Conservation (phyloP, 2,329 filamentous ascomycete species). For the Meredithiella fracta region DNA sequence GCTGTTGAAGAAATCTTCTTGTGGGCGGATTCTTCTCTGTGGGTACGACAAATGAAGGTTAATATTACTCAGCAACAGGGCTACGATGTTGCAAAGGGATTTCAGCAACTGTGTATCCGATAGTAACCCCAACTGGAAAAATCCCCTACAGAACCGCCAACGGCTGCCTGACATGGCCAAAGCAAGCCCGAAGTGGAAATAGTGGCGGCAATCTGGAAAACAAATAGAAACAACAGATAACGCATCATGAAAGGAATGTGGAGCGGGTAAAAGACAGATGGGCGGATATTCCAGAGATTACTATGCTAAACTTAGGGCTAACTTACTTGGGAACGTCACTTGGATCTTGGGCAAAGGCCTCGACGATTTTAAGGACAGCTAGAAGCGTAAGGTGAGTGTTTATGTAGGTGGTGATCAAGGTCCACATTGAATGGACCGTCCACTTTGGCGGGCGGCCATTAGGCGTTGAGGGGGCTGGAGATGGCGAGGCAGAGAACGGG, state of each 20-base stretch:
- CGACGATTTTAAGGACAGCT: slow-evolving; percentile 12
- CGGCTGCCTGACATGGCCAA: no score
- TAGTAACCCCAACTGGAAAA: no score
- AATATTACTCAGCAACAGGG: no score
- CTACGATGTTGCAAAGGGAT: no score
- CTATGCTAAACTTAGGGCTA: background rate
- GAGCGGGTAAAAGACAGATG: background rate
- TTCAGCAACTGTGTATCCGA: no score
- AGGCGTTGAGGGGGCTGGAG: slow-evolving; percentile 18
- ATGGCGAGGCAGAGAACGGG: slow-evolving; percentile 5
- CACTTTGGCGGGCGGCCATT: slow-evolving; percentile 40
- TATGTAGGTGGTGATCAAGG: slow-evolving; percentile 38
- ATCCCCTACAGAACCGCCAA: no score
- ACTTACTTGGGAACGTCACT: slow-evolving; percentile 14
- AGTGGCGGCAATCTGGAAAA: no score
- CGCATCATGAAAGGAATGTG: background rate
- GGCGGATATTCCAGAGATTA: background rate
- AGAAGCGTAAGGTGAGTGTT: slow-evolving; percentile 35
- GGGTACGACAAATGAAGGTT: background rate
- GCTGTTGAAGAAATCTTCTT: slow-evolving; percentile 40
- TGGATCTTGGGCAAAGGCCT: slow-evolving; percentile 10
- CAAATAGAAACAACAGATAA: no score
- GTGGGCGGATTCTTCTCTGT: slow-evolving; percentile 39
- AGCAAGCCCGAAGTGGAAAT: no score
- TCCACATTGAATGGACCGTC: slow-evolving; percentile 35